Base-by-base conservation (phyloP, 345 rosid genomes). In the Sisymbrium altissimum region DNA sequence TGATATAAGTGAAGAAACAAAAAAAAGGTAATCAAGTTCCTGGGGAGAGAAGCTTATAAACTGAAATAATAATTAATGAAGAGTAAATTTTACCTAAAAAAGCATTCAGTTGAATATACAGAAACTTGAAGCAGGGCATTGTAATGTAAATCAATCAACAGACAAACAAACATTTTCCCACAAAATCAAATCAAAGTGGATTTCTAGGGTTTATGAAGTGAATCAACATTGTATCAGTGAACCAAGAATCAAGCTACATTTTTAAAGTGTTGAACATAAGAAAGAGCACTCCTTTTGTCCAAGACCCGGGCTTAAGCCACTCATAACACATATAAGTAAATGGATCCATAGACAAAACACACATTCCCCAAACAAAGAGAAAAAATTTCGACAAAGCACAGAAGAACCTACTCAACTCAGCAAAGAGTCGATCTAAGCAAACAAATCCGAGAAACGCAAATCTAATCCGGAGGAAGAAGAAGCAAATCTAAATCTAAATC, bases 401-500 rank as follows among this genome's bases (percentile, higher is more conserved):
- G 54, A 36, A 58, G 58, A 65, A 32, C 32, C 46, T 61, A n/a
- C n/a, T n/a, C n/a, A n/a, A n/a, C n/a, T n/a, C n/a, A n/a, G n/a
- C n/a, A n/a, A n/a, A n/a, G n/a, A n/a, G n/a, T n/a, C n/a, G n/a
- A n/a, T n/a, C n/a, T n/a, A n/a, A n/a, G n/a, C n/a, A n/a, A n/a
- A n/a, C n/a, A n/a, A n/a, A n/a, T n/a, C n/a, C n/a, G n/a, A n/a
- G n/a, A n/a, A n/a, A 57, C 38, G 3, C 45, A 38, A 56, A 64
- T 38, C 52, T 3, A 54, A 64, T 46, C 43, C n/a, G 58, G 48
- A 10, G 49, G 3, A 11, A 69, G n/a, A n/a, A 52, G 65, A 53
- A 69, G 43, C 56, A 58, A 71, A 71, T 77, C 66, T 46, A 30
- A 68, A 60, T 36, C 70, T 54, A 68, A 77, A 71, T 77, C 81